Evolutionary conservation across 2,329 filamentous ascomycete species (phyloP).

Genomic region (Trichoderma guizhouense): DNA sequence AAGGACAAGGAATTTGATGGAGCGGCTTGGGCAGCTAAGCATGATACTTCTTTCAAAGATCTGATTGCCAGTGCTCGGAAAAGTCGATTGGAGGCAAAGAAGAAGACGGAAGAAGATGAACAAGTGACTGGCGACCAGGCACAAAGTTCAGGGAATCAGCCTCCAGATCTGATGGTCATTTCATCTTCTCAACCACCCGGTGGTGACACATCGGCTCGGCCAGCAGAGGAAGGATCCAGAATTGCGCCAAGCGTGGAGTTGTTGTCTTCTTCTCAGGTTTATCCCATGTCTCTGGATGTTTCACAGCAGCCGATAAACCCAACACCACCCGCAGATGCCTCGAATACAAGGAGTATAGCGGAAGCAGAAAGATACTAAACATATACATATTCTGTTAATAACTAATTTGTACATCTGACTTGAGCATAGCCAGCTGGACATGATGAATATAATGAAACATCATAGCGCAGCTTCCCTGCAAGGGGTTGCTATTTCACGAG

Average conservation of each 20-base stretch:
- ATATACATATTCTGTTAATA: neutral
- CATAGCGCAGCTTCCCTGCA: neutral
- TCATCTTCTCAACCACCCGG: neutral
- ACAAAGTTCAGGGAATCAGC: neutral
- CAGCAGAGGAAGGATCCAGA: too few relatives aligned
- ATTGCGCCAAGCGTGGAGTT: neutral
- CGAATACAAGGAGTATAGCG: neutral
- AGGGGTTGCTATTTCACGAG: neutral
- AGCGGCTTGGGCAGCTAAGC: constrained; percentile 67
- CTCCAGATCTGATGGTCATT: neutral
- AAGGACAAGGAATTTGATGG: constrained; percentile 89
- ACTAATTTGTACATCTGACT: neutral
- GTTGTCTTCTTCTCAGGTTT: neutral
- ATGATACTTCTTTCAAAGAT: constrained; percentile 72
- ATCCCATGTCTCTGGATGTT: neutral
- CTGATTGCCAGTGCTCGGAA: constrained; percentile 73
- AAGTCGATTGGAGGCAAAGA: constrained; percentile 44
- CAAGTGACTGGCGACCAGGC: neutral
- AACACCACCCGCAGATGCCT: neutral
- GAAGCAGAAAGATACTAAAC: constrained; percentile 1
- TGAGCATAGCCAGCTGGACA: neutral
- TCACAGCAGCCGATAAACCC: neutral
- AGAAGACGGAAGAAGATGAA: constrained; percentile 26
- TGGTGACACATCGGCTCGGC: neutral
- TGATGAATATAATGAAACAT: neutral